Evolutionary conservation across 129 eudicot species (phyloP), one percentile per base, ranked within the genome.

Genomic region (Flaveria sonorensis): DNA sequence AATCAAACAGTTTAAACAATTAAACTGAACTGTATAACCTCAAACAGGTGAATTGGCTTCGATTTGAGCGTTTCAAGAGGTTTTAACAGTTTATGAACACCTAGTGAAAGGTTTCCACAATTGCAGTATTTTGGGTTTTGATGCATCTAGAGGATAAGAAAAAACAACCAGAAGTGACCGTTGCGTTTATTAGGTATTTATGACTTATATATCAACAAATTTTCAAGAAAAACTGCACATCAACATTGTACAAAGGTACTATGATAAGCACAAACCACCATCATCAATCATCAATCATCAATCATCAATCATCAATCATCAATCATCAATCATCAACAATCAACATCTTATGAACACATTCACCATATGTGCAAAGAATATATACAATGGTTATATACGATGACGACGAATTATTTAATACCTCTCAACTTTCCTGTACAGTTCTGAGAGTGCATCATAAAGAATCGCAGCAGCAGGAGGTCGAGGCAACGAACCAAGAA

Each of bases 401-500:
- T 1, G 15, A 36, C 68, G 39, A 70, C 23, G 13, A 68, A 11
- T 47, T 24, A 70, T 85, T 77, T 74, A 73, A 43, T 42, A 19
- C 53, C 76, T 52, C 28, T 79, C 81, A 56, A 70, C 76, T 80
- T 82, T 84, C 77, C 80, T 82, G 61, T 84, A 89, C 85, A 89
- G 63, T 76, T 86, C 84, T 64, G 94, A 82, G 73, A 89, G 83
- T 16, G 91, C 94, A 26, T 85, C 75, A 28, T 89, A 89, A 63
- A 86, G 94, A 76, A 86, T 77, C 36, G 85, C 76, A 70, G 91
- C 94, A 40, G 94, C 94, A 66, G 94, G 94, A 51, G 94, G 94
- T 71, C 84, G 73, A 20, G 90, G 89, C 72, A 89, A 79, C 40
- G 80, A 45, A 55, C 94, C 94, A 28, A 89, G 89, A 85, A 89